Evolutionary conservation across 331 rosid species (phyloP).

Genomic region (Arachis monticola): DNA sequence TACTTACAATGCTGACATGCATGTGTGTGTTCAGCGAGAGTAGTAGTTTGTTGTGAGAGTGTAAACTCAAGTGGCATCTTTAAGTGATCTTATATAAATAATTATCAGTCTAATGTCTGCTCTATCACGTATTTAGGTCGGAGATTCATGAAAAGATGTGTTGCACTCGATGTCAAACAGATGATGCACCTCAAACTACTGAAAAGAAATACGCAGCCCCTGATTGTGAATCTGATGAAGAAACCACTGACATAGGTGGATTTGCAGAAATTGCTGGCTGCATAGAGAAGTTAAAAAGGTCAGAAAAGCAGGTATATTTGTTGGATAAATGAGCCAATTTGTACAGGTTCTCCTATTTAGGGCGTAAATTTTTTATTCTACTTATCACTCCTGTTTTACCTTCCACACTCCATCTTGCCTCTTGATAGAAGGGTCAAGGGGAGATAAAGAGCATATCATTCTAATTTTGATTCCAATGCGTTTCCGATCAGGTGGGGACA

Average conservation of each 20-base stretch:
- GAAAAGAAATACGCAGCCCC: slow-evolving; percentile 42
- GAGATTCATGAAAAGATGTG: slow-evolving; percentile 89
- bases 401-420: slow-evolving; percentile 3
- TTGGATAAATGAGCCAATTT: slow-evolving; percentile 26
- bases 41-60: too few species aligned
- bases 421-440: slow-evolving; percentile 31
- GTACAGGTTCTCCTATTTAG: slow-evolving; percentile 6
- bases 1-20: too few species aligned
- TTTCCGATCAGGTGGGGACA: slow-evolving; percentile 68
- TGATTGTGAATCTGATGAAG: slow-evolving; percentile 53
- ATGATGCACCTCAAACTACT: slow-evolving; percentile 42
- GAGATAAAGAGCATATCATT: neutral
- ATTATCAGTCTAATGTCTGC: slow-evolving; percentile 27
- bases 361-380: slow-evolving; percentile 11
- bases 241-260: slow-evolving; percentile 81
- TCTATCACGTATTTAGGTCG: slow-evolving; percentile 58
- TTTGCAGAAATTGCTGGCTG: slow-evolving; percentile 89
- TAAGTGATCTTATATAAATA: neutral
- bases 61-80: neutral
- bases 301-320: slow-evolving; percentile 84
- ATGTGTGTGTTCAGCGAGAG: too few species aligned
- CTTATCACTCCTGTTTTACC: slow-evolving; percentile 9
- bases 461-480: slow-evolving; percentile 26
- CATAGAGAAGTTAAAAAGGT: slow-evolving; percentile 72
- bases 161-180: slow-evolving; percentile 78